Evolutionary conservation across 78 protist genomes (phyloP), one percentile per base, ranked within the genome.

Genomic region (Chrysochromulina parva): DNA sequence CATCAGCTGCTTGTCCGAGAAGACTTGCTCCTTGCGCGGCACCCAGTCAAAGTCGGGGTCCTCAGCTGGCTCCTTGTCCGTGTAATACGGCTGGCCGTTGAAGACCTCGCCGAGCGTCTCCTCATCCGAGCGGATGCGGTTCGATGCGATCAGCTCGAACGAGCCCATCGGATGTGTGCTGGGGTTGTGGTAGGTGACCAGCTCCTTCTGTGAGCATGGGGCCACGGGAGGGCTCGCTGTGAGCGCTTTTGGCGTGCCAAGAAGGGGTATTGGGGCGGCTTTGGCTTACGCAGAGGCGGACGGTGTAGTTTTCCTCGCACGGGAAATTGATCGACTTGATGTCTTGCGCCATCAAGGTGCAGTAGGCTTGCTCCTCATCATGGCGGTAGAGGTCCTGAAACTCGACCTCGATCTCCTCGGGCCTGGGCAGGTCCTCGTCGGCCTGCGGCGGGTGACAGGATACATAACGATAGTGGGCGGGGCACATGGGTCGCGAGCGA

Each of bases 11-110:
- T 74, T 74, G 82, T 74, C 82, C 14, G 82, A 74, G 57, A 74
- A 74, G 52, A 74, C 82, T 57, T 74, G 82, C 82, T 74, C 82
- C 55, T 74, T 74, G 26, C 82, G 53, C 82, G 82, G 82, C 19
- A 9, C 16, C 82, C 82, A 74, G 52, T 28, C 55, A 17, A 74
- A 74, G 52, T 74, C 82, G 11, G 82, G 82, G 22, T 74, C 82
- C 52, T 74, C 82, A 53, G 82, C 58, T 13, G 54, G 82, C 54
- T 4, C 22, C 55, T 48, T 38, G 52, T 74, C 82, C 13, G 55
- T 17, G 82, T 48, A 74, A 22, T 74, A 74, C 58, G 54, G 28
- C 14, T 28, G 26, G 58, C 82, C 82, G 24, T 74, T 74, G 82
- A 74, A 74, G 53, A 74, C 22, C 82, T 74, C 82, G 82, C 82